phyloP scores from a whole-genome alignment of 306 rosid genomes.

The Senna siamea region DNA sequence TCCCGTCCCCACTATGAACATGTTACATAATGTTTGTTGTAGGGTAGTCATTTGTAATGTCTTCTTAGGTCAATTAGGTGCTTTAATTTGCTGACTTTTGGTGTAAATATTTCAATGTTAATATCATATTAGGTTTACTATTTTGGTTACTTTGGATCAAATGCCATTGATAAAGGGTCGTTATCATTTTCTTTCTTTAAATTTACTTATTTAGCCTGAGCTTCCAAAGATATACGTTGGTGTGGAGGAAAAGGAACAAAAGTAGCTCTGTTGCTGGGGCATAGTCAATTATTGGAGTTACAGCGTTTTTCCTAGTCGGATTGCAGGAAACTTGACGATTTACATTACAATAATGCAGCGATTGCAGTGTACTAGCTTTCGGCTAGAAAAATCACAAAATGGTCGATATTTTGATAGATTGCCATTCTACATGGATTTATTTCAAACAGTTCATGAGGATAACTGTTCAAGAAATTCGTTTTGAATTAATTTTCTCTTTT shows the following conservation, averaged over 20 bases:
- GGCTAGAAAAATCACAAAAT: slow-evolving; percentile 2
- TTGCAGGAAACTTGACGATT: slow-evolving; percentile 11
- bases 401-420: background rate
- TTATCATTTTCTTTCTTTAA: slow-evolving; percentile 20
- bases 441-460: background rate
- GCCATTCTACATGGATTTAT: slow-evolving; percentile 15
- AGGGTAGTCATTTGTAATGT: slow-evolving; percentile 51
- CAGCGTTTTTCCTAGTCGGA: slow-evolving; percentile 34
- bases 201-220: slow-evolving; percentile 8
- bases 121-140: slow-evolving; percentile 23
- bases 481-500: background rate
- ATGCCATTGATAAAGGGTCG: slow-evolving; percentile 11
- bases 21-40: slow-evolving; percentile 35
- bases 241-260: background rate
- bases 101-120: slow-evolving; percentile 28
- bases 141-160: slow-evolving; percentile 15
- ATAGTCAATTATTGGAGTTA: slow-evolving; percentile 39
- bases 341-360: slow-evolving; percentile 32
- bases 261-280: slow-evolving; percentile 1
- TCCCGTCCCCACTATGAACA: slow-evolving; percentile 45
- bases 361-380: background rate
- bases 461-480: background rate
- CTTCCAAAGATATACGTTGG: slow-evolving; percentile 1
- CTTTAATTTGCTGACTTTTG: slow-evolving; percentile 42
- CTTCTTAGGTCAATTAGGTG: slow-evolving; percentile 37